Base-by-base conservation (phyloP, 257 asterid species). In the Leonotis leonurus region DNA sequence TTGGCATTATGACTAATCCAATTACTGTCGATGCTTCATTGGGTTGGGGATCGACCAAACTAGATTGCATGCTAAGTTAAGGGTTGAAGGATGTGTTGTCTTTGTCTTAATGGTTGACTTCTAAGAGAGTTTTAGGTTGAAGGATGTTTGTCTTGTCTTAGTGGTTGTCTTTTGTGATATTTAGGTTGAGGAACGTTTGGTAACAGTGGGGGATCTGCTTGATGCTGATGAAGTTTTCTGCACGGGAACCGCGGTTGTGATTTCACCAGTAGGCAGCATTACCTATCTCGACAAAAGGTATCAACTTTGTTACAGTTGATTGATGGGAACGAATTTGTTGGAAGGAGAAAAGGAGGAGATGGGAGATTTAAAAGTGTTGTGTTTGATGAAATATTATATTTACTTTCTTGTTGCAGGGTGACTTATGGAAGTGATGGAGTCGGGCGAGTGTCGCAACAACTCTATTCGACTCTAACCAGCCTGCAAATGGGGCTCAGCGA, bases 151-250 rank as follows among this genome's bases (percentile, higher is more conserved):
- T 1, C 8, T 1, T 8, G 7, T 6, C 39, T 33, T 6, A 6
- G 5, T 8, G 39, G 39, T 33, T 33, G 9, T 44, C 17, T 46
- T 49, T 64, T 67, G 62, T 68, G 60, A 26, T 70, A 12, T 65
- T 18, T 65, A 89, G 99, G 96, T 85, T 63, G 97, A 89, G 77
- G 97, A 93, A 64, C 82, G 96, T 21, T 35, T 29, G 22, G 89
- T 89, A 63, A 56, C 95, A 0, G 95, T 89, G 64, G 99, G 87
- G 10, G 97, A 93, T 70, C 65, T 93, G 82, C 95, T 93, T n/a
- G 90, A 84, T 68, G 99, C 97, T 32, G 99, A 93, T 73, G 97
- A 93, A 75, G 95, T 93, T 37, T 93, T 93, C 70, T 93, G 99
- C 74, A 89, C 96, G 0, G 97, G 96, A 69, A 93, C 97, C 9